Conservation (phyloP, 176 grass and related monocot genomes). For the Aegilops bicornis region DNA sequence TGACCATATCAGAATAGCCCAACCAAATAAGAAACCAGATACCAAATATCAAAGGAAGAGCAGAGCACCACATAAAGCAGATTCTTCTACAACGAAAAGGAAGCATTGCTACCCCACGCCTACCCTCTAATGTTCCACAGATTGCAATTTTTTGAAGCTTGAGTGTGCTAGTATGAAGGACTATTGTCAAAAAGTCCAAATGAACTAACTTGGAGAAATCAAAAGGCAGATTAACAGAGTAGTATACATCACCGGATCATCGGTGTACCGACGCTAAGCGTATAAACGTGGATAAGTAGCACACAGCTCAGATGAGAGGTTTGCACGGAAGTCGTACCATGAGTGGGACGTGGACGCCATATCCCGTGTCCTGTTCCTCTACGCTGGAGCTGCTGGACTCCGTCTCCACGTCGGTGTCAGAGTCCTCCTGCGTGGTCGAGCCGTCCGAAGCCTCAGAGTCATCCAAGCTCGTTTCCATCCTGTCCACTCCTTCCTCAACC, state of each 20-base stretch:
- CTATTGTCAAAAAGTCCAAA: too few species aligned
- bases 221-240: too few species aligned
- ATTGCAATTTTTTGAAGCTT: not conserved
- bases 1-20: not conserved
- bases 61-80: not conserved
- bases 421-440: conserved; percentile 60
- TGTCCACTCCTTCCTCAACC: conserved; percentile 30
- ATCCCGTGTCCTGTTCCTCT: conserved; percentile 54
- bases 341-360: conserved; percentile 29
- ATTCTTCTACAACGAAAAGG: not conserved
- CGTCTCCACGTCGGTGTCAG: conserved; percentile 55
- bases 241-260: not conserved
- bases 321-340: conserved; percentile 46
- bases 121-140: not conserved
- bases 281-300: not conserved
- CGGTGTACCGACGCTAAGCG: not conserved
- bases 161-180: not conserved
- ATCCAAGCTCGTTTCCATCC: conserved; percentile 52
- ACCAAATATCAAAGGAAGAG: not conserved
- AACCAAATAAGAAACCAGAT: too few species aligned
- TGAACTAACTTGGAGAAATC: too few species aligned
- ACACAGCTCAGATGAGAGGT: not conserved
- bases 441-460: conserved; percentile 52
- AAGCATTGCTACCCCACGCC: not conserved
- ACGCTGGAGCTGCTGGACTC: conserved; percentile 61